These are phyloP conservation scores for Penicillium cinerascens DNA, from an alignment of 495 filamentous ascomycete species.

Conservation along the genomic window DNA sequence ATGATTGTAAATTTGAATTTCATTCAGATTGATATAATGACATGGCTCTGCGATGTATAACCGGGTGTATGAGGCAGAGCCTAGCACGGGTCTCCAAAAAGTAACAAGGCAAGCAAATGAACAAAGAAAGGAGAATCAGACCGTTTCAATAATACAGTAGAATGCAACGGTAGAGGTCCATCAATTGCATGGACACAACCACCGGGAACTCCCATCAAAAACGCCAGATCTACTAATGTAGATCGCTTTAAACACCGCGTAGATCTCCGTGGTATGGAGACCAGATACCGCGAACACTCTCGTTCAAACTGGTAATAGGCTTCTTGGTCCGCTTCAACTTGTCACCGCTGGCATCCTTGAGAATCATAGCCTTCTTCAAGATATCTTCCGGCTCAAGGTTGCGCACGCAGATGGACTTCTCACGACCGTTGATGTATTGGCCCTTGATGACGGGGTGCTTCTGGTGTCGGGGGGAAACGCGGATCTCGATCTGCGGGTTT, in stretches of 20 bases:
- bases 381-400: constrained; percentile 81
- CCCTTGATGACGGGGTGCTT: constrained; percentile 86
- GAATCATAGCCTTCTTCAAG: constrained; percentile 70
- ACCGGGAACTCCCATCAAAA: constrained; percentile 21
- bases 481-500: constrained; percentile 89
- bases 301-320: constrained; percentile 79
- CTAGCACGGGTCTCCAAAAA: constrained; percentile 1
- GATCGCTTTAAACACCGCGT: constrained; percentile 35
- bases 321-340: constrained; percentile 77
- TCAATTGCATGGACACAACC: constrained; percentile 9
- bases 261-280: constrained; percentile 78
- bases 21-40: constrained; percentile 4
- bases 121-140: constrained; percentile 12
- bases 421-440: constrained; percentile 83
- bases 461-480: constrained; percentile 78
- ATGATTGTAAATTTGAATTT: not conserved
- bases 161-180: constrained; percentile 12
- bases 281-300: constrained; percentile 94
- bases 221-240: constrained; percentile 6
- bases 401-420: constrained; percentile 83
- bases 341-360: constrained; percentile 83
- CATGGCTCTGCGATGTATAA: constrained; percentile 15
- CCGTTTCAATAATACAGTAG: constrained; percentile 35
- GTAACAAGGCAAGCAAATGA: constrained; percentile 12
- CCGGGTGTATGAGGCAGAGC: not conserved